phyloP scores from a whole-genome alignment of 169 alveolate species.

The Cryptosporidium ubiquitum region DNA sequence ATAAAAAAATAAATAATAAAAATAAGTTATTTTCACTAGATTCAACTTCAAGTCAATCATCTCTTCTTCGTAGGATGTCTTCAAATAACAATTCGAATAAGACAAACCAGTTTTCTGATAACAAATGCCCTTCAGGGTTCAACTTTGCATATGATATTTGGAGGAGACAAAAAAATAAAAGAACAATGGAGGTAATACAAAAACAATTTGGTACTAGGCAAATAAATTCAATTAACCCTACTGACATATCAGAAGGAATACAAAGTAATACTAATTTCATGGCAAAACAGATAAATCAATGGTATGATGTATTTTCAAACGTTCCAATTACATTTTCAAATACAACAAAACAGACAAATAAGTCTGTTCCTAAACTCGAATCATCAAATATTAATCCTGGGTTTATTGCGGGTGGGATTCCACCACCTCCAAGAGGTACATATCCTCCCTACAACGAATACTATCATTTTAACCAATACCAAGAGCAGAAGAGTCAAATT shows the following conservation, averaged over 20 bases:
- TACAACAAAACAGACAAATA: constrained; percentile 9
- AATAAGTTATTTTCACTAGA: background rate
- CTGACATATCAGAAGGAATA: constrained; percentile 60
- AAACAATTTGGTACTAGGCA: constrained; percentile 55
- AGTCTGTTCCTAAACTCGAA: constrained; percentile 12
- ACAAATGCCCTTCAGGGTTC: constrained; percentile 47
- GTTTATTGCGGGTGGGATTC: constrained; percentile 72
- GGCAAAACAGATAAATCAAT: constrained; percentile 65
- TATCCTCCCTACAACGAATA: background rate
- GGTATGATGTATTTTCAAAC: constrained; percentile 58
- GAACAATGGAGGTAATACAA: constrained; percentile 57
- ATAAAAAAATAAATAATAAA: background rate
- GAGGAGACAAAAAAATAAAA: constrained; percentile 67
- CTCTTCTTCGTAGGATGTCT: constrained; percentile 42
- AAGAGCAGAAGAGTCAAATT: background rate
- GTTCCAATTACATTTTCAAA: constrained; percentile 26
- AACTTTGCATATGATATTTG: constrained; percentile 48
- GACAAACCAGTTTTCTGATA: constrained; percentile 13
- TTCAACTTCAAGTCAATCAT: constrained; percentile 14
- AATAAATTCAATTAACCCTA: constrained; percentile 37
- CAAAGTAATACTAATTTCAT: constrained; percentile 62
- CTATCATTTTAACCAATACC: background rate
- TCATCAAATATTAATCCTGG: constrained; percentile 47
- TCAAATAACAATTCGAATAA: background rate
- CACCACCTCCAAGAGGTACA: constrained; percentile 65